These are phyloP conservation scores for Penicillium sumatraense DNA, from an alignment of 2,329 filamentous ascomycete species.

Conservation along the genomic window DNA sequence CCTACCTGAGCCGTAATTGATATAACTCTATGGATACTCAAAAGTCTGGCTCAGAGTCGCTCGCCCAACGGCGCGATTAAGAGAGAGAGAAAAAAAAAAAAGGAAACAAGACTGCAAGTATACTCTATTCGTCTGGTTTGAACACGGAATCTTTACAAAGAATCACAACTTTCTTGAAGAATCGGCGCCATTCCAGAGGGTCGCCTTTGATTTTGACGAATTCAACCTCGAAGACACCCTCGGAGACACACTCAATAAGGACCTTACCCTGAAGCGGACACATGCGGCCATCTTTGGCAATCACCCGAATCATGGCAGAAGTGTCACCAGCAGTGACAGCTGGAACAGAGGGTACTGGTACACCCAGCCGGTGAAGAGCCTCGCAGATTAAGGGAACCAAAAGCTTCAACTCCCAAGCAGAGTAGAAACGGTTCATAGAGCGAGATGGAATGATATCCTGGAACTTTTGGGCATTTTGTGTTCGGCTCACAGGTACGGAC, in stretches of 20 bases:
- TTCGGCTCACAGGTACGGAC: conserved; percentile 79
- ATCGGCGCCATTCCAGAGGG: conserved; percentile 91
- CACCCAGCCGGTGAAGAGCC: conserved; percentile 81
- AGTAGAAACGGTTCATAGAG: conserved; percentile 90
- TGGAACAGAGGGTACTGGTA: conserved; percentile 65
- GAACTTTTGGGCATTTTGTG: conserved; percentile 86
- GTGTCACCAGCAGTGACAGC: conserved; percentile 53
- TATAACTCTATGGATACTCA: no score
- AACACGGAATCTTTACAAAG: conserved; percentile 85
- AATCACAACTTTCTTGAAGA: conserved; percentile 95
- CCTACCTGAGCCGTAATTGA: no score
- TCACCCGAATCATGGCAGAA: conserved; percentile 71
- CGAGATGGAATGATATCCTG: conserved; percentile 88
- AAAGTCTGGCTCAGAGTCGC: no score
- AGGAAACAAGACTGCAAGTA: background rate
- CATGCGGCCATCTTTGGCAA: conserved; percentile 64
- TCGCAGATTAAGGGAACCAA: conserved; percentile 80
- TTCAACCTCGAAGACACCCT: conserved; percentile 77
- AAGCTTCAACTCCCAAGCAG: conserved; percentile 72
- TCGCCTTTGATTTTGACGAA: conserved; percentile 96
- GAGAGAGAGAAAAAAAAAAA: background rate
- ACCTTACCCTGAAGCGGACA: conserved; percentile 51
- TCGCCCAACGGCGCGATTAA: background rate
- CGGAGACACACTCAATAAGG: conserved; percentile 50
- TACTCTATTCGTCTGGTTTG: conserved; percentile 53